Evolutionary conservation across 495 filamentous ascomycete species (phyloP), one percentile per base, ranked within the genome.

Genomic region (Aspergillus carlsbadensis): DNA sequence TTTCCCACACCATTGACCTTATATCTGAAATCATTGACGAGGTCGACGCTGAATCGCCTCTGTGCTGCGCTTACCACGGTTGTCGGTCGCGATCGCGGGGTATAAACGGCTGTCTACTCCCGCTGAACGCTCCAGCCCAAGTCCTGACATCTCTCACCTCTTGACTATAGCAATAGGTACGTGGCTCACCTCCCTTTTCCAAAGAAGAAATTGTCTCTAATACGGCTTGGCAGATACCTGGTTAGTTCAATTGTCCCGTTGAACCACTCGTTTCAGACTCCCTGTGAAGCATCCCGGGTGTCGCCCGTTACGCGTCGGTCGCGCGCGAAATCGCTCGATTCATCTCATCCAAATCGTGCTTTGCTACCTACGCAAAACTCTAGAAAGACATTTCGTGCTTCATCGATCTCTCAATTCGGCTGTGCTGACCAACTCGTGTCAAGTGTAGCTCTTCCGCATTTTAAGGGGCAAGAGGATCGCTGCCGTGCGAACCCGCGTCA

Each of bases 371-470:
- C 46, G 31, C 52, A 34, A 37, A 50, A 17, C 8, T 33, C 4
- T 18, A 51, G 37, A 39, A 2, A 18, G 8, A 42, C 15, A 2
- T 52, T 29, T 21, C 36, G 14, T 17, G 8, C 43, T 33, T 13
- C 43, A 31, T 21, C 26, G 15, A 8, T 42, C 36, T n/a, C n/a
- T 36, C 35, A 17, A 40, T 40, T 36, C 39, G 11, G 39, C 26
- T 6, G 5, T 11, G 21, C 42, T 15, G 35, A 49, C 17, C 8
- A 13, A 22, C 51, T 17, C 22, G 36, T 1, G 42, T 54, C 29
- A 44, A 41, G 24, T 59, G 50, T 43, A 43, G 57, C 49, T 34
- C 21, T 50, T 59, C 50, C 57, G 43, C 50, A 18, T 54, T 59
- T 50, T 54, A 41, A 46, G 43, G 48, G 22, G 43, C 29, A 17